Evolutionary conservation across 495 filamentous ascomycete genomes (phyloP).

Genomic region (Podospora australis): DNA sequence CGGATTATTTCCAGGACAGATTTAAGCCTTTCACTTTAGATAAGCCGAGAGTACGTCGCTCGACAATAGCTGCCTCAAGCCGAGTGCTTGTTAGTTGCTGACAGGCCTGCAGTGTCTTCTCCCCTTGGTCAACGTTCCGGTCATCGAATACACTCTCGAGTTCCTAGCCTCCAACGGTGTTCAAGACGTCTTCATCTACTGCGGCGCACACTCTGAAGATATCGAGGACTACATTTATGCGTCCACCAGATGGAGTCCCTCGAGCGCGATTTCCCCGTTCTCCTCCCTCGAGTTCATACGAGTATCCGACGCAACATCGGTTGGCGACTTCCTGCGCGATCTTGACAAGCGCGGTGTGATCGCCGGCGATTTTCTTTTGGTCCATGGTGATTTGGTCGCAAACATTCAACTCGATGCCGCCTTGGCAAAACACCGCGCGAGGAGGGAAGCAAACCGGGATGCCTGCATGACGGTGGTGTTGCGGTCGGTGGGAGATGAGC

Average conservation of each 20-base stretch:
- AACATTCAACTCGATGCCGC: slow-evolving; percentile 78
- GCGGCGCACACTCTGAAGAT: slow-evolving; percentile 80
- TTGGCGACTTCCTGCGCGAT: slow-evolving; percentile 93
- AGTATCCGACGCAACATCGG: slow-evolving; percentile 70
- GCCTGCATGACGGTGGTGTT: slow-evolving; percentile 98
- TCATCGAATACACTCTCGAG: slow-evolving; percentile 97
- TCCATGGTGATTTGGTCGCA: slow-evolving; percentile 90
- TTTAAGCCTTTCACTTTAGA: slow-evolving; percentile 88
- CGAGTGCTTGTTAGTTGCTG: slow-evolving; percentile 5
- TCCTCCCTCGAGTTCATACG: slow-evolving; percentile 75
- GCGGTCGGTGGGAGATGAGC: slow-evolving; percentile 60
- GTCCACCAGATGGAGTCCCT: slow-evolving; percentile 37
- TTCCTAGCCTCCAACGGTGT: slow-evolving; percentile 92
- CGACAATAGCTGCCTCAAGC: slow-evolving; percentile 2
- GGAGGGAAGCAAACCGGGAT: slow-evolving; percentile 79
- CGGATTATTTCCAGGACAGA: slow-evolving; percentile 88
- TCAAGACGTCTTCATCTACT: slow-evolving; percentile 87
- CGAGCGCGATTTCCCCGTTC: slow-evolving; percentile 68
- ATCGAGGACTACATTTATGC: slow-evolving; percentile 74
- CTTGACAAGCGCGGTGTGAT: slow-evolving; percentile 83
- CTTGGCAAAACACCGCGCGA: slow-evolving; percentile 70
- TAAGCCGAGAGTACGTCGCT: slow-evolving; percentile 66
- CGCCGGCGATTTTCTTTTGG: slow-evolving; percentile 81
- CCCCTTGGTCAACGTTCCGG: slow-evolving; percentile 83
- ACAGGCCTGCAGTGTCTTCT: slow-evolving; percentile 66